Percentiles rank a stretch among this genome's conserved stretches.
Evolutionary conservation across 1,284 basidiomycete genomes (phyloP).

Genomic region (Pascua sp.): DNA sequence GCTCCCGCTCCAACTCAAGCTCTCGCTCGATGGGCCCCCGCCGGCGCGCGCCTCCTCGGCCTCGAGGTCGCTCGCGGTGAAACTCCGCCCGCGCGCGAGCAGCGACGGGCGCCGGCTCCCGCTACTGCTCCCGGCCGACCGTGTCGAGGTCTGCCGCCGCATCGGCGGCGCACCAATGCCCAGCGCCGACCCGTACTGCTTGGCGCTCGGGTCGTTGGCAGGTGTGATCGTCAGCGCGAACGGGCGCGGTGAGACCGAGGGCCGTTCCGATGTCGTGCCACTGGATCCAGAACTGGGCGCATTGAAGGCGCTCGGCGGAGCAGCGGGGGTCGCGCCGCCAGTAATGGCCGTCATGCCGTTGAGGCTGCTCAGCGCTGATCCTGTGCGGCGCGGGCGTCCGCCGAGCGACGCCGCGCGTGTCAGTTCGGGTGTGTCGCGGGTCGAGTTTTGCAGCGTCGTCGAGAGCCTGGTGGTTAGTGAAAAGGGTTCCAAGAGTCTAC

Average conservation of each 20-base stretch:
- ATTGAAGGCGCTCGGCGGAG: too few species aligned
- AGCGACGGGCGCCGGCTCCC: constrained; percentile 26
- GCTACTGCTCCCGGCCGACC: constrained; percentile 18
- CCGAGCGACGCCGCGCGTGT: constrained; percentile 16
- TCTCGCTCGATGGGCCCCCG: neutral
- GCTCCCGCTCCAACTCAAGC: neutral
- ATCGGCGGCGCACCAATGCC: constrained; percentile 20
- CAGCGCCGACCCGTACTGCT: neutral
- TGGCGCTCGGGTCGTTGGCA: too few species aligned
- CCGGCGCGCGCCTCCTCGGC: constrained; percentile 18
- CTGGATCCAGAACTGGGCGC: too few species aligned
- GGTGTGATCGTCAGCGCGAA: too few species aligned
- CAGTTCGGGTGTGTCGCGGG: constrained; percentile 17
- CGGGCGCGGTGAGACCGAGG: too few species aligned
- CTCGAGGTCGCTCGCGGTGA: constrained; percentile 46
- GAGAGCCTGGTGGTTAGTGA: constrained; percentile 25
- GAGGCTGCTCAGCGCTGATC: too few species aligned
- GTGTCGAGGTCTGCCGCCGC: constrained; percentile 12
- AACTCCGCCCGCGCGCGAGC: constrained; percentile 44
- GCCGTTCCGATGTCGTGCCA: too few species aligned
- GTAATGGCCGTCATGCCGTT: too few species aligned
- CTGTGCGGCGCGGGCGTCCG: neutral
- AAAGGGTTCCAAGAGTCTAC: neutral
- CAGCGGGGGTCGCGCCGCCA: too few species aligned
- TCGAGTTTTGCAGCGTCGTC: constrained; percentile 37